Percentiles rank a stretch among this genome's conserved stretches.
Evolutionary conservation across 257 asterid species (phyloP).

Genomic region (Solanum bukasovii): DNA sequence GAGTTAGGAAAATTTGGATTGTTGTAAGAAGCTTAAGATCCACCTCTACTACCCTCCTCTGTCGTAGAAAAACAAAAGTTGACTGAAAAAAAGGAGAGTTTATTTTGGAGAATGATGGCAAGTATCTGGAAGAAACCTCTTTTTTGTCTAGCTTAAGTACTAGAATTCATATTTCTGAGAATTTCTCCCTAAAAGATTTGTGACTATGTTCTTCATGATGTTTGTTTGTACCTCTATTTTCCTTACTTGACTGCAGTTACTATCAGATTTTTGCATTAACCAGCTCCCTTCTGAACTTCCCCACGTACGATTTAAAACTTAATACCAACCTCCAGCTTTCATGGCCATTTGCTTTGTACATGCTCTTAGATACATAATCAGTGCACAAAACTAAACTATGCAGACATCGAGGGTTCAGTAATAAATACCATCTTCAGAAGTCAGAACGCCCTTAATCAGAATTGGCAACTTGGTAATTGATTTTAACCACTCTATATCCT

Average conservation of each 20-base stretch:
- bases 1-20: background rate
- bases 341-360: background rate
- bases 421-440: conserved; percentile 48
- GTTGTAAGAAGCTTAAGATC: background rate
- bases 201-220: background rate
- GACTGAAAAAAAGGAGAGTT: background rate
- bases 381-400: background rate
- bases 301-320: background rate
- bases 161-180: background rate
- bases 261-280: background rate
- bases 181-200: background rate
- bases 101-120: background rate
- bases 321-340: background rate
- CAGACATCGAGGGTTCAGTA: background rate
- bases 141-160: background rate
- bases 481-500: conserved; percentile 64
- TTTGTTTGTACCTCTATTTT: background rate
- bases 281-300: background rate
- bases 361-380: background rate
- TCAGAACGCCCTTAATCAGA: conserved; percentile 52
- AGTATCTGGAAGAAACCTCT: background rate
- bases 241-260: background rate
- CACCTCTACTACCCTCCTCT: background rate
- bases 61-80: background rate
- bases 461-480: conserved; percentile 52